A percentile compares a stretch with the other conserved stretches of the same genome.
phyloP scores from a whole-genome alignment of 2,329 filamentous ascomycete species.

The Penicillium frequentans region DNA sequence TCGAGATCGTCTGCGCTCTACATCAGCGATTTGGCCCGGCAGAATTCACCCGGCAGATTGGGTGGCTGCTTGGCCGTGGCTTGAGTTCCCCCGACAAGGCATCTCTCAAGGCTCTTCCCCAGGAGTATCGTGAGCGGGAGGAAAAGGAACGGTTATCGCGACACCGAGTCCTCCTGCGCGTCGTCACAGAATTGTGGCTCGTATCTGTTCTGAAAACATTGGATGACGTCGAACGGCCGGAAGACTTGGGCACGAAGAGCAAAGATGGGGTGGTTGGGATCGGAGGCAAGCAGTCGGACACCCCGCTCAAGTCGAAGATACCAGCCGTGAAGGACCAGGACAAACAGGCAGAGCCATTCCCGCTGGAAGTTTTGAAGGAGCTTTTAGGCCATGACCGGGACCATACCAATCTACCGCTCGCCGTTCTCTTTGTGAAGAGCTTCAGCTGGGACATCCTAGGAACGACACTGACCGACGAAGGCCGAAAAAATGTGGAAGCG shows the following conservation, averaged over 20 bases:
- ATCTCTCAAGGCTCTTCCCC: constrained; percentile 72
- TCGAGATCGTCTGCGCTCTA: constrained; percentile 91
- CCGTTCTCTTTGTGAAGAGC: constrained; percentile 93
- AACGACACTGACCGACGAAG: constrained; percentile 69
- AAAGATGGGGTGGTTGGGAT: constrained; percentile 51
- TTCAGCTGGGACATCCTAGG: constrained; percentile 96
- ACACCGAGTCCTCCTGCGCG: constrained; percentile 80
- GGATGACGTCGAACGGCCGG: constrained; percentile 65
- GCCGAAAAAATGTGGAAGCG: constrained; percentile 80
- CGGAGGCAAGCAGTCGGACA: constrained; percentile 50
- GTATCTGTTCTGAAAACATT: constrained; percentile 84
- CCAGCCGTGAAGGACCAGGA: constrained; percentile 61
- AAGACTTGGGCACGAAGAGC: constrained; percentile 57
- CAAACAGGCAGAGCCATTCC: constrained; percentile 82
- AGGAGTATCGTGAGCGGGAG: constrained; percentile 87
- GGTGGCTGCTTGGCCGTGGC: constrained; percentile 88
- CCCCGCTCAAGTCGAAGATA: constrained; percentile 62
- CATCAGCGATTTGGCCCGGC: constrained; percentile 89
- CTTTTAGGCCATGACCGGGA: constrained; percentile 91
- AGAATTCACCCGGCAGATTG: constrained; percentile 88
- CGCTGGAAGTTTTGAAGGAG: constrained; percentile 96
- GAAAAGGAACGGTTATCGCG: constrained; percentile 89
- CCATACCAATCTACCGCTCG: constrained; percentile 83
- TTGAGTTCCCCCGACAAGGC: constrained; percentile 88
- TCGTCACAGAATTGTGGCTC: constrained; percentile 95